Base-by-base conservation (phyloP, 805 yeast species). In the Teunomyces cretensis region DNA sequence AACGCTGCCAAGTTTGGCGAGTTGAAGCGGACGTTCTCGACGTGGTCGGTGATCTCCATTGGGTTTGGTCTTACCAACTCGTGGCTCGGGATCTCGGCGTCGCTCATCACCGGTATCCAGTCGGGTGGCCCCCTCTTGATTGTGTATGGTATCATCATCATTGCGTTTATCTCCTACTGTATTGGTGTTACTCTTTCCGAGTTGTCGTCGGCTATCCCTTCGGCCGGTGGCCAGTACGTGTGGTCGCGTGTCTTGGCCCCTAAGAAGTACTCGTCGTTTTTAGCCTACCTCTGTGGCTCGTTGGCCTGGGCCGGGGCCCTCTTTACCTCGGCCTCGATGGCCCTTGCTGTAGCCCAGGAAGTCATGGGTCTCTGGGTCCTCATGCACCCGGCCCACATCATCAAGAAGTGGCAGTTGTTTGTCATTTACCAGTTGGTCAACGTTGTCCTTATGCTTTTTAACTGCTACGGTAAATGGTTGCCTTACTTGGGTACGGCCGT, bases 1-100 rank as follows among this genome's bases (percentile, higher is more conserved):
- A 35, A 35, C 14, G 26, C n/a, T 4, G 31, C 37, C 19, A 35
- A 22, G 19, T 33, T 31, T 7, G 50, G 53, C 12, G 70, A 62
- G 48, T 61, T 62, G 42, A 60, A 60, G 33, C 58, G 74, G 50
- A 68, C 67, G 19, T 70, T 70, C 42, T 65, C 71, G 1, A 62
- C 68, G 19, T 70, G 65, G 60, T 67, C 72, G 2, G 61, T 70
- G 26, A 59, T 70, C 12, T 70, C 69, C 11, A 63, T 70, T 48
- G 74, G 75, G 8, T 70, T 70, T 53, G 71, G 71, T 12, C 58
- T 70, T 46, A 70, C 75, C 41, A 69, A 70, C 61, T 66, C 72
- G 19, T 70, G 75, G 75, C 62, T 67, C 37, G 75, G 76, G 12
- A 67, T 70, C 41, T 61, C 68, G 12, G 68, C 74, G 4, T 62